Percentiles rank a stretch among this genome's conserved stretches.
Evolutionary conservation across 2,329 filamentous ascomycete genomes (phyloP).

Genomic region (Cadophora malorum): DNA sequence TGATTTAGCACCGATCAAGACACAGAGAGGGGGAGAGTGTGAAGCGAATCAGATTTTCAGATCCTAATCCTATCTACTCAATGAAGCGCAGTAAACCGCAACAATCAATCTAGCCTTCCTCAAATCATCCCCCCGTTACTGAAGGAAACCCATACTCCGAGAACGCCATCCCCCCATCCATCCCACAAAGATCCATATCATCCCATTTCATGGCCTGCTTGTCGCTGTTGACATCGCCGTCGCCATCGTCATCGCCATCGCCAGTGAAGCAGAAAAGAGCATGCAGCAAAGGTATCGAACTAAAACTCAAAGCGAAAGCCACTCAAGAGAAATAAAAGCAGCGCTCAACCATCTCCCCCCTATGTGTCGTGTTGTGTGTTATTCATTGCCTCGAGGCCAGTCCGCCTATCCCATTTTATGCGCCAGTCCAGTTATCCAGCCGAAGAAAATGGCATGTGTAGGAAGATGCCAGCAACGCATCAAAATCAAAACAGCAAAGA

Average conservation of each 20-base stretch:
- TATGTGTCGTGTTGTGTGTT: neutral
- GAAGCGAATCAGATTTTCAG: too few species aligned
- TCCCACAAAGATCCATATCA: too few species aligned
- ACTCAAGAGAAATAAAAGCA: neutral
- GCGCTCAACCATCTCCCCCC: neutral
- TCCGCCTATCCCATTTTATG: slow-evolving; percentile 12
- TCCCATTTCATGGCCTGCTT: too few species aligned
- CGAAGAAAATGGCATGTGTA: neutral
- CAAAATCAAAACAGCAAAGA: neutral
- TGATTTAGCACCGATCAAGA: too few species aligned
- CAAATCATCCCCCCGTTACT: too few species aligned
- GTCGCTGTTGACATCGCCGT: too few species aligned
- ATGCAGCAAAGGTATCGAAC: slow-evolving; percentile 16
- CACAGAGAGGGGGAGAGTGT: too few species aligned
- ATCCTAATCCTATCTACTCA: too few species aligned
- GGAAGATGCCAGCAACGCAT: neutral
- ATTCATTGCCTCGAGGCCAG: neutral
- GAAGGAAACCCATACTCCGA: too few species aligned
- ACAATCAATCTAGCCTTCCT: too few species aligned
- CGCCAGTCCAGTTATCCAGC: neutral
- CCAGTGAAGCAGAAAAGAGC: neutral
- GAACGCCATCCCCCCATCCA: too few species aligned
- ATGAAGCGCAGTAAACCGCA: too few species aligned
- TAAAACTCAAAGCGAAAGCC: neutral
- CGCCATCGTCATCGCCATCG: neutral